Conservation (phyloP, 805 yeast species). For the Yarrowia sp. region DNA sequence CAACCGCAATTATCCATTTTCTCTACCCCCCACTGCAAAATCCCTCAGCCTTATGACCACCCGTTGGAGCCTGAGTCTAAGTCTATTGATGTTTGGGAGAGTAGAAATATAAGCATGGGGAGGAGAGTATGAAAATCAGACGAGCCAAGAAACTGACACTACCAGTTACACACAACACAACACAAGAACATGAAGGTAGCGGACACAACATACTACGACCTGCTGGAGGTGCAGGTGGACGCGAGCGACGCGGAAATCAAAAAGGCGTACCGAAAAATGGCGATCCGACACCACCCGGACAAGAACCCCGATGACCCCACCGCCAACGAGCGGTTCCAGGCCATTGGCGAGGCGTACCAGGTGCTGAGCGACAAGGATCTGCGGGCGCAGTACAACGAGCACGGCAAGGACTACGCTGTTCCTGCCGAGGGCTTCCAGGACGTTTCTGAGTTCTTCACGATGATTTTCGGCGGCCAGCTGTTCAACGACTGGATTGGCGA, state of each 20-base stretch:
- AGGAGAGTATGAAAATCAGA: too few species aligned
- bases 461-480: conserved; percentile 92
- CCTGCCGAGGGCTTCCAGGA: conserved; percentile 79
- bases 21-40: too few species aligned
- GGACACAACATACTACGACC: conserved; percentile 87
- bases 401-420: conserved; percentile 78
- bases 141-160: background rate
- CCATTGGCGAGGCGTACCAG: conserved; percentile 60
- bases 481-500: conserved; percentile 86
- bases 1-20: too few species aligned
- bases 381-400: conserved; percentile 78
- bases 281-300: conserved; percentile 92
- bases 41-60: conserved; percentile 34
- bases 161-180: background rate
- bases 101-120: conserved; percentile 14
- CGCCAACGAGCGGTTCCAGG: conserved; percentile 88
- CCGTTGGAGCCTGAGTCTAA: conserved; percentile 22
- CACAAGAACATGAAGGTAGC: conserved; percentile 54
- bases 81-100: conserved; percentile 24
- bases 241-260: conserved; percentile 86
- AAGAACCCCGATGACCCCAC: conserved; percentile 93
- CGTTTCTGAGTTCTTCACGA: conserved; percentile 82
- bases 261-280: conserved; percentile 90
- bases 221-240: conserved; percentile 67
- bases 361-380: conserved; percentile 73